A percentile compares a stretch with the other conserved stretches of the same genome.
phyloP scores from a whole-genome alignment of 2,329 filamentous ascomycete species.

The Leptographium galeiforme region DNA sequence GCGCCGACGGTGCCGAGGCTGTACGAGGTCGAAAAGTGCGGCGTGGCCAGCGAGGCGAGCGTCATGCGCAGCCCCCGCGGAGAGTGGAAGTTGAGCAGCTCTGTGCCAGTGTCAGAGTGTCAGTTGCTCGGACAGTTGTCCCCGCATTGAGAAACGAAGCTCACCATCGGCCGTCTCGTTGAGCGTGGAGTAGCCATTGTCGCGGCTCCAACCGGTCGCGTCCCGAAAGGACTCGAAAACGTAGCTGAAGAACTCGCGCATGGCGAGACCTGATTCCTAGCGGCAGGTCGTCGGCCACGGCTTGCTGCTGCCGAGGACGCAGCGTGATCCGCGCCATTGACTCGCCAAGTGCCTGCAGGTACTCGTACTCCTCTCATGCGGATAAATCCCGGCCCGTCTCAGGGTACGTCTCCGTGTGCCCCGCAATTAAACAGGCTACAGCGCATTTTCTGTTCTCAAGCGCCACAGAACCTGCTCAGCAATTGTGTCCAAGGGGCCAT shows the following conservation, averaged over 20 bases:
- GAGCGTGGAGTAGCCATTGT: constrained; percentile 82
- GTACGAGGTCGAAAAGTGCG: constrained; percentile 91
- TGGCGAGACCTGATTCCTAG: constrained; percentile 23
- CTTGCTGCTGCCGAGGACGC: neutral
- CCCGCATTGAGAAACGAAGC: constrained; percentile 6
- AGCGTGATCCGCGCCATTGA: no score
- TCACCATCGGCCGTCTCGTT: constrained; percentile 72
- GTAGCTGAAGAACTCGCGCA: constrained; percentile 97
- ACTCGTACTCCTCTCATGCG: no score
- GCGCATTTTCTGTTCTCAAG: no score
- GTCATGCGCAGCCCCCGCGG: constrained; percentile 75
- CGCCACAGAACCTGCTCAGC: no score
- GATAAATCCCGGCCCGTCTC: no score
- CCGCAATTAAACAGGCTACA: no score
- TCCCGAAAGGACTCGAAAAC: constrained; percentile 83
- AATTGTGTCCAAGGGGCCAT: no score
- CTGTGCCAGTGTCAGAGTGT: constrained; percentile 25
- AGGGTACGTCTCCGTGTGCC: no score
- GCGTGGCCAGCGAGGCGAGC: constrained; percentile 80
- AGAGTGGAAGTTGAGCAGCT: constrained; percentile 77
- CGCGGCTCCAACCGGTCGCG: constrained; percentile 75
- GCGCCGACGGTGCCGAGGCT: constrained; percentile 78
- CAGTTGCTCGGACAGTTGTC: neutral
- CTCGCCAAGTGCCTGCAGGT: no score
- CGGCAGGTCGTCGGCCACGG: neutral